These are phyloP conservation scores for Geosiphon pyriformis DNA, from an alignment of 192 early-diverging fungal genomes.

Conservation along the genomic window DNA sequence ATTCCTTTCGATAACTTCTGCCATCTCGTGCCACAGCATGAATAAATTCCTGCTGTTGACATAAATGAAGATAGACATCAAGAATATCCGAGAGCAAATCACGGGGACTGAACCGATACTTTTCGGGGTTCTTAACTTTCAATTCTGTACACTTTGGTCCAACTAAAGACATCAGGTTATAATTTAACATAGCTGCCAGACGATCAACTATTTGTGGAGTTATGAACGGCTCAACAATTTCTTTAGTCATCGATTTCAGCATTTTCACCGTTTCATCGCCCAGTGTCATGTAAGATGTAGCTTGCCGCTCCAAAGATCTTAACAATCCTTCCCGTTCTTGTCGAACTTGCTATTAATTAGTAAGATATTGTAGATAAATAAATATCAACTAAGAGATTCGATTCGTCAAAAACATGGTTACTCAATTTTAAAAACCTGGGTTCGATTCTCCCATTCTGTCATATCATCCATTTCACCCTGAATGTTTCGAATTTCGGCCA, in stretches of 20 bases:
- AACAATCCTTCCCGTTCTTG: conserved; percentile 61
- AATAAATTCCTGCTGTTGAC: conserved; percentile 57
- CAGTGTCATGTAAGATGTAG: conserved; percentile 76
- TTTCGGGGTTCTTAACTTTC: conserved; percentile 67
- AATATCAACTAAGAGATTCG: not conserved
- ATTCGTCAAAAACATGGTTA: not conserved
- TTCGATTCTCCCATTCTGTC: conserved; percentile 40
- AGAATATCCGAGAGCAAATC: conserved; percentile 76
- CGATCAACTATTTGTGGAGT: conserved; percentile 84
- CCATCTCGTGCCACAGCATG: conserved; percentile 78
- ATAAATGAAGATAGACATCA: conserved; percentile 79
- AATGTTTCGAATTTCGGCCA: conserved; percentile 76
- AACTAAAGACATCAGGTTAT: conserved; percentile 82
- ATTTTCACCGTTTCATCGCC: conserved; percentile 92
- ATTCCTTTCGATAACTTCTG: conserved; percentile 72
- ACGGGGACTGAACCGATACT: conserved; percentile 87
- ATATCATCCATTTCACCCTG: conserved; percentile 73
- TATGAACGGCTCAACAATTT: conserved; percentile 81
- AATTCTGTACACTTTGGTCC: conserved; percentile 89
- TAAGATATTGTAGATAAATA: not conserved
- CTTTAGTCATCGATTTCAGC: conserved; percentile 76
- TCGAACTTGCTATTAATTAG: conserved; percentile 36
- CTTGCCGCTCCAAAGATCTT: conserved; percentile 73
- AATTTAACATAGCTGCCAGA: conserved; percentile 97
- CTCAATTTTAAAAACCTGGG: conserved; percentile 37